Evolutionary conservation across 441 rosid genomes (phyloP).

Genomic region (Euphorbia schlechtendalii): DNA sequence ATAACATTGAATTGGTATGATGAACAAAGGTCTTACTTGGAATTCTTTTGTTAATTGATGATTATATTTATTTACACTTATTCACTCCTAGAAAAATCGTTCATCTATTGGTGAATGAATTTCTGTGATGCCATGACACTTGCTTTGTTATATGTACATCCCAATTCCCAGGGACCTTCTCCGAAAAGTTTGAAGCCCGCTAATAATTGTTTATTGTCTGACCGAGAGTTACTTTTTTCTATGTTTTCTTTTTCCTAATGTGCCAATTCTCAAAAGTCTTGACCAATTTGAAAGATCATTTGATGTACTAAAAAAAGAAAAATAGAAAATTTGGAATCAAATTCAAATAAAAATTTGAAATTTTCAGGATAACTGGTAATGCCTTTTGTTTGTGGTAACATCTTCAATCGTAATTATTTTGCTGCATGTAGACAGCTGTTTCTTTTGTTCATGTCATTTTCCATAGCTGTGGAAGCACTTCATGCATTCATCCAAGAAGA

Average conservation of each 20-base stretch:
- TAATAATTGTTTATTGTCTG: too few relatives aligned
- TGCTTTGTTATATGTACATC: neutral
- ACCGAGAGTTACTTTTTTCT: neutral
- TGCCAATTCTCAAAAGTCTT: neutral
- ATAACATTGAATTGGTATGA: neutral
- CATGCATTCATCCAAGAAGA: constrained; percentile 98
- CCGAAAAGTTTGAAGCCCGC: neutral
- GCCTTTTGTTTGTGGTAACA: too few relatives aligned
- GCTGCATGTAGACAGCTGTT: constrained; percentile 95
- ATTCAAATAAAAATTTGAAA: too few relatives aligned
- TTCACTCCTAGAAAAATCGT: neutral
- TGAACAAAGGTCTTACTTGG: neutral
- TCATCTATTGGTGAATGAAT: neutral
- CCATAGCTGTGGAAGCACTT: constrained; percentile 95
- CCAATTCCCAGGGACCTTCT: neutral
- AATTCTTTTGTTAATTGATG: neutral
- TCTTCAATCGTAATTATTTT: too few relatives aligned
- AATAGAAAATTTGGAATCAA: too few relatives aligned
- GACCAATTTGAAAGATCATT: too few relatives aligned
- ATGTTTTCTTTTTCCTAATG: neutral
- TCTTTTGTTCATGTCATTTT: constrained; percentile 97
- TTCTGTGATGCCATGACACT: neutral
- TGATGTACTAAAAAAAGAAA: too few relatives aligned
- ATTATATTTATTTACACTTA: neutral
- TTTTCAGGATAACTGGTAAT: neutral